Evolutionary conservation across 805 yeast genomes (phyloP).

Genomic region (Saccharomyces jurei): DNA sequence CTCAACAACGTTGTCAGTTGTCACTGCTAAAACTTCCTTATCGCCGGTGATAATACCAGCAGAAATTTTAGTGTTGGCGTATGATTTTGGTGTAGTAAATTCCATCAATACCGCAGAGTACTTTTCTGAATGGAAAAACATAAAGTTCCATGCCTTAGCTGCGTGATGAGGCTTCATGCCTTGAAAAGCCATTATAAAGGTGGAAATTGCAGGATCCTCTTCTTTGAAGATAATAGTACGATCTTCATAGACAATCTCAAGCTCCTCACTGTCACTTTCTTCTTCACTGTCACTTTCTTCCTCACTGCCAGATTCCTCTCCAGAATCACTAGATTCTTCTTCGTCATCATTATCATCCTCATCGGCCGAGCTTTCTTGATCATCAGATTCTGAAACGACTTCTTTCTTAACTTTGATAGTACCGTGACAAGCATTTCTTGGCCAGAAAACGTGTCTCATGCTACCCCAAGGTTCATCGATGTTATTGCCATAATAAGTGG

Average conservation of each 20-base stretch:
- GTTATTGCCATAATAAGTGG: slow-evolving; percentile 81
- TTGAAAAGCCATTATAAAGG: slow-evolving; percentile 95
- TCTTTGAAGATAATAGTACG: slow-evolving; percentile 18
- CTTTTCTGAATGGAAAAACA: slow-evolving; percentile 73
- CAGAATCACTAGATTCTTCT: slow-evolving; percentile 10
- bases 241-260: slow-evolving; percentile 15
- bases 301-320: slow-evolving; percentile 7
- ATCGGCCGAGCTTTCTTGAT: slow-evolving; percentile 5
- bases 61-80: slow-evolving; percentile 73
- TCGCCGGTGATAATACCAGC: slow-evolving; percentile 66
- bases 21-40: slow-evolving; percentile 54
- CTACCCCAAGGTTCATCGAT: slow-evolving; percentile 86
- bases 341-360: slow-evolving; percentile 12
- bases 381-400: slow-evolving; percentile 8
- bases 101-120: slow-evolving; percentile 84
- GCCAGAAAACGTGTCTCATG: slow-evolving; percentile 97
- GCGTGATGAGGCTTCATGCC: slow-evolving; percentile 99
- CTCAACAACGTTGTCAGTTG: slow-evolving; percentile 55
- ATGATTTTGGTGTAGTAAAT: slow-evolving; percentile 87
- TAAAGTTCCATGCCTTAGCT: slow-evolving; percentile 92
- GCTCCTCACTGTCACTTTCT: slow-evolving; percentile 10
- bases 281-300: background rate
- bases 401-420: slow-evolving; percentile 40
- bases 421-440: slow-evolving; percentile 71
- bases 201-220: slow-evolving; percentile 36